These are phyloP conservation scores for Acer yangbiense DNA, from an alignment of 345 rosid species.

Conservation along the genomic window DNA sequence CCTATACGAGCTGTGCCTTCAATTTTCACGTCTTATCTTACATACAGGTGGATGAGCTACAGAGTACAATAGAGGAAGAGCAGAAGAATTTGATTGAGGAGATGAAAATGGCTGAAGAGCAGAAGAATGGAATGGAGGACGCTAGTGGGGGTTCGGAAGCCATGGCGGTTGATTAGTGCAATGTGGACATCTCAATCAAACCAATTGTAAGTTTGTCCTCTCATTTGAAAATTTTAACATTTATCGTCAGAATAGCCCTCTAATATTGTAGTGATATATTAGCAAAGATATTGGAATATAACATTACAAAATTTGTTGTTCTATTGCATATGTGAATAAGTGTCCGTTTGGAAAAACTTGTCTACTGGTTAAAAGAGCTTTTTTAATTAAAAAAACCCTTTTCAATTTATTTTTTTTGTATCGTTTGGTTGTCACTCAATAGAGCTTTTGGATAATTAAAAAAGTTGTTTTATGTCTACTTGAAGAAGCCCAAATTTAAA, in stretches of 20 bases:
- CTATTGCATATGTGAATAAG: neutral
- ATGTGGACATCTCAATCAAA: neutral
- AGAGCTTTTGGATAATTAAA: no score
- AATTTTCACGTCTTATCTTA: neutral
- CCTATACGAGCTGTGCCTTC: neutral
- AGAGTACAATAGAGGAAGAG: conserved; percentile 85
- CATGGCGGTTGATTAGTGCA: conserved; percentile 59
- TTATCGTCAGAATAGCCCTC: neutral
- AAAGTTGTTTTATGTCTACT: no score
- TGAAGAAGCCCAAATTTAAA: no score
- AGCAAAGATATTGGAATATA: neutral
- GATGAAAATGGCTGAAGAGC: conserved; percentile 82
- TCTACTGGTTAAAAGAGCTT: no score
- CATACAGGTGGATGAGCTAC: conserved; percentile 88
- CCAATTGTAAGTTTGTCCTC: conserved; percentile 10
- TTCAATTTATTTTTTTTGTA: no score
- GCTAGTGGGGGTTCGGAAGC: conserved; percentile 52
- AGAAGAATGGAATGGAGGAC: conserved; percentile 64
- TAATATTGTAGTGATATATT: conserved; percentile 2
- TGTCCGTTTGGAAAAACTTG: no score
- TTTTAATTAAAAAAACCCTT: no score
- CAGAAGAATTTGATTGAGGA: conserved; percentile 88
- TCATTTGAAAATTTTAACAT: neutral
- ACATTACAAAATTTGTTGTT: neutral
- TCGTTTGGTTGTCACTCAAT: no score